Base-by-base conservation (phyloP, 2,329 filamentous ascomycete species). In the Fusarium armeniacum region DNA sequence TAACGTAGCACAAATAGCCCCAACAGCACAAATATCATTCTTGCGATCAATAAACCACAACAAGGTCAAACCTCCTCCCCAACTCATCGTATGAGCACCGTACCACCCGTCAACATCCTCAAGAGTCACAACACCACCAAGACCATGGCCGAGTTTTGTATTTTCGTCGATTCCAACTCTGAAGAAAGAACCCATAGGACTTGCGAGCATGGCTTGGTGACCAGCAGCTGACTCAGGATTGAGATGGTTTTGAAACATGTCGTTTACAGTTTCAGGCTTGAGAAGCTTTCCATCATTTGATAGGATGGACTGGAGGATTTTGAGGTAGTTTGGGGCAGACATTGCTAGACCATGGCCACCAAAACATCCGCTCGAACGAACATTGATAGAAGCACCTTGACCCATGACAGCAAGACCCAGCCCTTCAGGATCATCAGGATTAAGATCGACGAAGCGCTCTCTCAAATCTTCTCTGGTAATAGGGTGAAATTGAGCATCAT, bases 1-100 rank as follows among this genome's bases (percentile, higher is more conserved):
- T 26, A 83, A n/a, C 16, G 69, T 41, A 8, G 80, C 73, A 59
- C 83, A 81, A 2, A 82, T 28, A 20, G 82, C 82, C 2, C 77
- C 79, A 3, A 84, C 55, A 16, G 80, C 82, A 50, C 81, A 84
- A 6, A 85, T 62, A 16, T 80, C 78, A 64, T 83, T 84, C 75
- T 81, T 81, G 2, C 82, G 81, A 69, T 85, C 83, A 55, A 85
- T 77, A 22, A 85, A 85, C 84, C 83, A 86, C 4, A 78, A 51
- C 24, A 84, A 68, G 1, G 82, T 84, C 66, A 81, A 38, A 0
- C 83, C 82, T 4, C 84, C 84, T 10, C 81, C 83, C 83, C 83
- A 85, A 5, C 77, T 80, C 57, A 85, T 71, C 0, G 83, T 84
- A 1, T 75, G 63, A 36, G 79, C 76, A 5, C 82, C 81, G 45